Evolutionary conservation across 148 eudicot genomes (phyloP).

Genomic region (Rhododendron mucronatum): DNA sequence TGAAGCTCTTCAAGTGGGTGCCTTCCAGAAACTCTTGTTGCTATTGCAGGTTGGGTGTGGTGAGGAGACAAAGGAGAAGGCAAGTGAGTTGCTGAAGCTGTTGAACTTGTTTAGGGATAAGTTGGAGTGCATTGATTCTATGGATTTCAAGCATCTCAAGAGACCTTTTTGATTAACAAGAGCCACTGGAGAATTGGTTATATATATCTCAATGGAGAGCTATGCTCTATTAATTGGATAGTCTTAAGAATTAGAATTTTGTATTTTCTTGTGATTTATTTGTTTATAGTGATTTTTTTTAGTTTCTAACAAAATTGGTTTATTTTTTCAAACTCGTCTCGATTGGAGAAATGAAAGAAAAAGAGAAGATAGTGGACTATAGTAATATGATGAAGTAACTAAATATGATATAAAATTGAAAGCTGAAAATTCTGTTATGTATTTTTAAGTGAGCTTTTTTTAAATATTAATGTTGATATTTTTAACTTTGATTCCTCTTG

Average conservation of each 20-base stretch:
- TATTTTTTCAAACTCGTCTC: neutral
- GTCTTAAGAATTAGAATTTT: neutral
- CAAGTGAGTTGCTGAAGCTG: conserved; percentile 53
- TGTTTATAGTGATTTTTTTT: neutral
- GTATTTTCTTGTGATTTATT: neutral
- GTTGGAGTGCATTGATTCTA: conserved; percentile 64
- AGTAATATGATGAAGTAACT: neutral
- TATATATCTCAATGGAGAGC: neutral
- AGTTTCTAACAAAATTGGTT: neutral
- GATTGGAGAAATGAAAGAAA: neutral
- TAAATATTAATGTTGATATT: no score
- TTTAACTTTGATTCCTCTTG: no score
- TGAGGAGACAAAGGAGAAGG: conserved; percentile 58
- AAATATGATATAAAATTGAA: no score
- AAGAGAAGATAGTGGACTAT: neutral
- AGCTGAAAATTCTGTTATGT: no score
- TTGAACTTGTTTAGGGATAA: conserved; percentile 49
- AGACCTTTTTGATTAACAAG: conserved; percentile 39
- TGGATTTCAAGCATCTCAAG: conserved; percentile 69
- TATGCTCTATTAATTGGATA: neutral
- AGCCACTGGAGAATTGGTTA: neutral
- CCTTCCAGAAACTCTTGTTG: conserved; percentile 73
- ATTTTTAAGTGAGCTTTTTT: no score
- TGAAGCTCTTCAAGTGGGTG: conserved; percentile 75
- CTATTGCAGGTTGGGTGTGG: conserved; percentile 64